Evolutionary conservation across 208 protist species (phyloP).

Genomic region (Herpetomonas tarakana): DNA sequence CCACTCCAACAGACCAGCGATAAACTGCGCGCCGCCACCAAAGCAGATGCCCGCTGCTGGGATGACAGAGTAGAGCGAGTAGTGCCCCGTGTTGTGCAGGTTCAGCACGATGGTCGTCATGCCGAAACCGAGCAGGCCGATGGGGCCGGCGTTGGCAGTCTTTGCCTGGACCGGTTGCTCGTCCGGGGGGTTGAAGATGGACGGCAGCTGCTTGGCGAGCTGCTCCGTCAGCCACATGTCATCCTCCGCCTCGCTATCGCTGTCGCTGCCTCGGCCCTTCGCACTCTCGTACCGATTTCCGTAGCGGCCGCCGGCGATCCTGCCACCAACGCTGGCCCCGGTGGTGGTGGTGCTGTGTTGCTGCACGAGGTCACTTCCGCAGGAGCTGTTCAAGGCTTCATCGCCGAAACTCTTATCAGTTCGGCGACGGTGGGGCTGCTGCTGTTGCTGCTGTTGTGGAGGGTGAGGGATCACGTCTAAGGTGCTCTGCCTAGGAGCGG

Average conservation of each 20-base stretch:
- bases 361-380: background rate
- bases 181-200: background rate
- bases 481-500: background rate
- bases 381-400: background rate
- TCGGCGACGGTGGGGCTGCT: too few relatives aligned
- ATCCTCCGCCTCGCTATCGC: conserved; percentile 3
- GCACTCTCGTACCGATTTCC: too few relatives aligned
- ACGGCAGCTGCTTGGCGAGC: conserved; percentile 13
- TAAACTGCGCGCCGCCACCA: conserved; percentile 21
- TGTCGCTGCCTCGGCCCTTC: background rate
- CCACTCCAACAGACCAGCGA: conserved; percentile 26
- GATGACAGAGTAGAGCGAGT: conserved; percentile 9
- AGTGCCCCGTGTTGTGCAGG: conserved; percentile 43
- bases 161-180: conserved; percentile 7
- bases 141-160: conserved; percentile 25
- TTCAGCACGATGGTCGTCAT: conserved; percentile 57
- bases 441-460: background rate
- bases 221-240: conserved; percentile 4
- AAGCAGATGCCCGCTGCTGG: conserved; percentile 20
- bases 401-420: background rate
- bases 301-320: background rate
- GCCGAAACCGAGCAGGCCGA: conserved; percentile 56
- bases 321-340: background rate
- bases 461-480: background rate
- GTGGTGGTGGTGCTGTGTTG: background rate